Conservation (phyloP, 2,329 filamentous ascomycete species). For the Xylaria sp. region DNA sequence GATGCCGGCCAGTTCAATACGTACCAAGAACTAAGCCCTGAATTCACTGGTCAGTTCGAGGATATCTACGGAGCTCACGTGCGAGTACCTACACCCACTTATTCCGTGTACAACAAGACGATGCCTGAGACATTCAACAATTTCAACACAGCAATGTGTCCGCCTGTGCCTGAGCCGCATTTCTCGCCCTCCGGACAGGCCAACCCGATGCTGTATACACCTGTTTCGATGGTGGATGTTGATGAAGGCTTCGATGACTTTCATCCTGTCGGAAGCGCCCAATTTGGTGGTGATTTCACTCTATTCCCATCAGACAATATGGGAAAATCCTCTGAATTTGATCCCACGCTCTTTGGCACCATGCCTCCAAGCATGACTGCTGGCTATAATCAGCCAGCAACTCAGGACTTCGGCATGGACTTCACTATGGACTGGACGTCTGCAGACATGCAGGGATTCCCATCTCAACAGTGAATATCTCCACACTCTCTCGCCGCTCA, state of each 20-base stretch:
- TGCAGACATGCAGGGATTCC: conserved; percentile 41
- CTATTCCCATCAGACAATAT: conserved; percentile 63
- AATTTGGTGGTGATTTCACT: conserved; percentile 69
- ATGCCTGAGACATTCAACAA: conserved; percentile 57
- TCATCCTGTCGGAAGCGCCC: conserved; percentile 53
- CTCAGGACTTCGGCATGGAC: conserved; percentile 59
- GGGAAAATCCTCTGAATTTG: conserved; percentile 56
- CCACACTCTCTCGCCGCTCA: not conserved
- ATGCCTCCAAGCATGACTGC: conserved; percentile 62
- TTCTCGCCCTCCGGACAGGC: conserved; percentile 76
- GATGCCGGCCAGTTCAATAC: conserved; percentile 63
- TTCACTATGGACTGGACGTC: conserved; percentile 50
- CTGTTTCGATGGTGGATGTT: conserved; percentile 68
- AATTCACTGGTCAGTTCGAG: conserved; percentile 70
- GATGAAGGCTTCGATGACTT: conserved; percentile 74
- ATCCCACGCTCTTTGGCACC: conserved; percentile 58
- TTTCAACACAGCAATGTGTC: conserved; percentile 54
- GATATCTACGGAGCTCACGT: conserved; percentile 70
- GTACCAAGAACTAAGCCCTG: conserved; percentile 69
- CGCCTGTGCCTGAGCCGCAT: conserved; percentile 60
- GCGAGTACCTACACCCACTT: conserved; percentile 64
- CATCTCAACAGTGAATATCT: conserved; percentile 33
- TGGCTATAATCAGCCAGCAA: conserved; percentile 64
- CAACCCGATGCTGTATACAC: conserved; percentile 75
- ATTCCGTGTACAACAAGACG: conserved; percentile 58